Evolutionary conservation across 192 early-diverging fungal genomes (phyloP), one percentile per base, ranked within the genome.

Genomic region (Mortierella claussenii): DNA sequence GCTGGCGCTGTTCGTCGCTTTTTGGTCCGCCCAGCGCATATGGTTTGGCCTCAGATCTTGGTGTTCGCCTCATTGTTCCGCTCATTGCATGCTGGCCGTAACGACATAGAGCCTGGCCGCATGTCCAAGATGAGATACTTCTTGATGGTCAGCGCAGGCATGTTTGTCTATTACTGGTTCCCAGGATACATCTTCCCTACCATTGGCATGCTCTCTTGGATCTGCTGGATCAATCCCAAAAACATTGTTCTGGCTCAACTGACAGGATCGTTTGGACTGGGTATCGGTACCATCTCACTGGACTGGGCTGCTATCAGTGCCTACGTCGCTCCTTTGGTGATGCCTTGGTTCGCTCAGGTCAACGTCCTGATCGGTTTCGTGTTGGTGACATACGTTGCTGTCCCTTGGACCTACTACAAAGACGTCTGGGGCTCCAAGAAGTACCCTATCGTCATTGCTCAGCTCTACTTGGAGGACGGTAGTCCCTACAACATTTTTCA

Each of bases 161-260:
- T 53, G n/a, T 86, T 88, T 40, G 49, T 86, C 27, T 92, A 82
- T 32, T 74, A 85, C 52, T 89, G 81, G 78, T 28, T 92, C 17
- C 91, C 91, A 13, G 74, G 78, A 12, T 82, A 65, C 28, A 68
- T 88, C 59, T 76, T 85, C 64, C 70, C 81, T 2, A 69, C 84
- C 44, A 55, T 87, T 13, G 68, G 79, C 15, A 49, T 50, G 36
- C 67, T 85, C 64, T 75, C 82, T 24, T 76, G 75, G 74, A 57
- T 71, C 32, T 85, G 86, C 80, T 84, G 83, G 83, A 69, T 80
- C 60, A 67, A 55, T 26, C 80, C 76, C 60, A 13, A 69, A 26
- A 81, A 65, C 52, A 26, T 84, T 11, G 30, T 81, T 23, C 65
- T 79, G 10, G 36, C 68, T 26, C 83, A 73, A 43, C 17, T 87